phyloP scores from a whole-genome alignment of 495 filamentous ascomycete species.

The Lasiosphaeria hispida region DNA sequence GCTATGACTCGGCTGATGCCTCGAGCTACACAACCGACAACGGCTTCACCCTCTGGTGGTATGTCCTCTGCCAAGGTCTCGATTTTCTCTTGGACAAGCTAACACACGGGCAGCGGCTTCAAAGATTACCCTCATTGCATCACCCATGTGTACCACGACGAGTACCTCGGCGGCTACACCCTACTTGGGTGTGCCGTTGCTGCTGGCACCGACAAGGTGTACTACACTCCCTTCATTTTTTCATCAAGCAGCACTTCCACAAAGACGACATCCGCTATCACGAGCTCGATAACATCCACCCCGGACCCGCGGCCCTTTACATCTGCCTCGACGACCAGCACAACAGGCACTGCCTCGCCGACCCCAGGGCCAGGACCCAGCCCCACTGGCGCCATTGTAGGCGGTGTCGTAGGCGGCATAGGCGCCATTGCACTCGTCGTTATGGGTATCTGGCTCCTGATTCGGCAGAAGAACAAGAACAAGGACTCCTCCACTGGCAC shows the following conservation, averaged over 20 bases:
- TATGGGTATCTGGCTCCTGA: slow-evolving; percentile 39
- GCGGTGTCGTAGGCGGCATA: slow-evolving; percentile 50
- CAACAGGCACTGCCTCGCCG: neutral
- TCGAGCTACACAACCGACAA: slow-evolving; percentile 21
- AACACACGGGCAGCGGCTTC: slow-evolving; percentile 16
- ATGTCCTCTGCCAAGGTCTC: neutral
- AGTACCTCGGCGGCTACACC: slow-evolving; percentile 18
- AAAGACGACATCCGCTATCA: neutral
- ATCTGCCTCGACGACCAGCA: neutral
- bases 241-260: neutral
- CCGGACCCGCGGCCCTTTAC: neutral
- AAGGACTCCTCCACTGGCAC: slow-evolving; percentile 5
- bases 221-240: slow-evolving; percentile 18
- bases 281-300: neutral
- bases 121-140: slow-evolving; percentile 25
- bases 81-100: neutral
- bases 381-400: slow-evolving; percentile 39
- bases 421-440: slow-evolving; percentile 39
- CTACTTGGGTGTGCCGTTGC: slow-evolving; percentile 30
- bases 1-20: slow-evolving; percentile 20
- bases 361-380: slow-evolving; percentile 1
- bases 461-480: slow-evolving; percentile 40
- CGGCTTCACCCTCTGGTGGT: slow-evolving; percentile 29
- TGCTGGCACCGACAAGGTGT: slow-evolving; percentile 29
- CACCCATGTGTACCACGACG: slow-evolving; percentile 23